Evolutionary conservation across 768 basidiomycete genomes (phyloP).

Genomic region (Coprinopsis marcescibilis): DNA sequence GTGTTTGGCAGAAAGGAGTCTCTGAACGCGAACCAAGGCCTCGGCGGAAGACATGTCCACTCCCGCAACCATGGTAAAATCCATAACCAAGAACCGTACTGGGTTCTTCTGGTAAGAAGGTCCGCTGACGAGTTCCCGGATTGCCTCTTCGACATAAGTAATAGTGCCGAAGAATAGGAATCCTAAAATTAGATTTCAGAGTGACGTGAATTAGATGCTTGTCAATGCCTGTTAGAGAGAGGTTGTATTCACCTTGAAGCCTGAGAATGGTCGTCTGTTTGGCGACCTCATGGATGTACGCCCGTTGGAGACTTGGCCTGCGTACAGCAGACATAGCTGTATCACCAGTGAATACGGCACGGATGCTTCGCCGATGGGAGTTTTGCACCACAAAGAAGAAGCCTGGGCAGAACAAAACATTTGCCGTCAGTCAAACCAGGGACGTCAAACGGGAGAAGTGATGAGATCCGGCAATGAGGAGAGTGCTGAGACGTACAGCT

Average conservation of each 20-base stretch:
- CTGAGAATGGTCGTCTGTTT: constrained; percentile 85
- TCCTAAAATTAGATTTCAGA: constrained; percentile 30
- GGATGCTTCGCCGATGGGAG: constrained; percentile 79
- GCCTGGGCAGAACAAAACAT: constrained; percentile 33
- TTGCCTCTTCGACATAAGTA: constrained; percentile 79
- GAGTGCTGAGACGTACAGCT: constrained; percentile 54
- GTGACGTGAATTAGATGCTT: background rate
- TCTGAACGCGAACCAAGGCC: constrained; percentile 87
- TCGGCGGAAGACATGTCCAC: constrained; percentile 95
- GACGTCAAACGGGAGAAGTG: background rate
- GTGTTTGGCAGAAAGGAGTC: constrained; percentile 66
- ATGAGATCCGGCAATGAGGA: background rate
- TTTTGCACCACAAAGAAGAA: constrained; percentile 98
- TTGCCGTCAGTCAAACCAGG: background rate
- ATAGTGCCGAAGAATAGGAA: constrained; percentile 96
- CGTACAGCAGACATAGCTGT: constrained; percentile 88
- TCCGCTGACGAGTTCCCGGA: constrained; percentile 67
- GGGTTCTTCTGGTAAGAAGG: constrained; percentile 69
- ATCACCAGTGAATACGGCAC: constrained; percentile 77
- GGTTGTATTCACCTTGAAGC: constrained; percentile 57
- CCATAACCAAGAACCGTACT: constrained; percentile 86
- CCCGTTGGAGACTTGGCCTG: constrained; percentile 79
- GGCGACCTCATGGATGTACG: constrained; percentile 88
- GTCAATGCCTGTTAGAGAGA: background rate
- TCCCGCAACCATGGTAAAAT: constrained; percentile 79